Conservation (phyloP, 1,139 yeast genomes). For the Yamadazyma sp. region DNA sequence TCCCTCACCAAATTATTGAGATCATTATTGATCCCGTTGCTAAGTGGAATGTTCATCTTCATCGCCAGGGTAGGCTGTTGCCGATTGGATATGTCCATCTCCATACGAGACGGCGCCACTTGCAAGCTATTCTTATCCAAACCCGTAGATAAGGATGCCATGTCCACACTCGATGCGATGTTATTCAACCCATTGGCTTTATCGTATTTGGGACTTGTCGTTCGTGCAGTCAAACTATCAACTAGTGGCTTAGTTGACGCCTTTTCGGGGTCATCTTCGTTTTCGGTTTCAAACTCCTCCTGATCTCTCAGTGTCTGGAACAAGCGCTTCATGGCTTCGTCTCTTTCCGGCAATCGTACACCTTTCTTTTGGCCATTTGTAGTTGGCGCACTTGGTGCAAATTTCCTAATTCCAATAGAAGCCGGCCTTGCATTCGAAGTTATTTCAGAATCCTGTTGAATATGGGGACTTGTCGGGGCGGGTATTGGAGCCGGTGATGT, state of each 20-base stretch:
- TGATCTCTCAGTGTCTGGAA: constrained; percentile 2
- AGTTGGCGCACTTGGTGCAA: too few relatives aligned
- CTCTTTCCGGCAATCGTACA: constrained; percentile 3
- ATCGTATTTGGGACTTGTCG: constrained; percentile 9
- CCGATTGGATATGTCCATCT: constrained; percentile 8
- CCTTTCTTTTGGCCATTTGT: constrained; percentile 1
- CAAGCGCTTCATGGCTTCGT: constrained; percentile 2
- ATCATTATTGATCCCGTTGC: constrained; percentile 2
- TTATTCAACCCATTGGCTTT: constrained; percentile 7
- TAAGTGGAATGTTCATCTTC: constrained; percentile 3
- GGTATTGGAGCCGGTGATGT: too few relatives aligned
- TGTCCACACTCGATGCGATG: constrained; percentile 18
- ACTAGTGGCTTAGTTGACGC: constrained; percentile 10
- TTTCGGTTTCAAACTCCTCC: constrained; percentile 6
- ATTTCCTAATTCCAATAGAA: not conserved
- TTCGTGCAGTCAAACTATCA: constrained; percentile 8
- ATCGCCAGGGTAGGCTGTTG: not conserved
- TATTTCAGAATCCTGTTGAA: too few relatives aligned
- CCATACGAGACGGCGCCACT: constrained; percentile 17
- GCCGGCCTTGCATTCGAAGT: not conserved
- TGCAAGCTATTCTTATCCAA: constrained; percentile 17
- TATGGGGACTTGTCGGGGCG: too few relatives aligned
- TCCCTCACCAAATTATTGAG: constrained; percentile 14
- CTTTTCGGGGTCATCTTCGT: constrained; percentile 13
- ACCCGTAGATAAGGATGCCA: constrained; percentile 16